Percentiles rank a stretch among this genome's conserved stretches.
These are phyloP conservation scores for Komagataella phaffii DNA, from an alignment of 805 yeast genomes.

Conservation along the genomic window DNA sequence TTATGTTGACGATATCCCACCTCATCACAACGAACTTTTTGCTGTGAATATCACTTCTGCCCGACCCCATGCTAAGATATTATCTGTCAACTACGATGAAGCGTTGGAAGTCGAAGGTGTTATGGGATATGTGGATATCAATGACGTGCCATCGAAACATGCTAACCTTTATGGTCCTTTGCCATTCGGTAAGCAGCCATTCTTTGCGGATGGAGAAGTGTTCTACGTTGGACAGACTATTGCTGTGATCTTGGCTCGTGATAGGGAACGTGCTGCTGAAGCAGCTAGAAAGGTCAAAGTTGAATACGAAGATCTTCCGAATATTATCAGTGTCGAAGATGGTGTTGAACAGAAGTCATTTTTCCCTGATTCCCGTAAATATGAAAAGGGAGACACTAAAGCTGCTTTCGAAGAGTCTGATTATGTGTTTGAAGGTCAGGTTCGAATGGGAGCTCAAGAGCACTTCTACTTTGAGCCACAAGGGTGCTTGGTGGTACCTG, in stretches of 20 bases:
- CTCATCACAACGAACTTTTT: constrained; percentile 24
- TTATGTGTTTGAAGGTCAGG: constrained; percentile 22
- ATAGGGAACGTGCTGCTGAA: constrained; percentile 24
- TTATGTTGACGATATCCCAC: constrained; percentile 31
- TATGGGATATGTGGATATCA: constrained; percentile 26
- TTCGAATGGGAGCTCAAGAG: constrained; percentile 32
- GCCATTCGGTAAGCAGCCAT: constrained; percentile 26
- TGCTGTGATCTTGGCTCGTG: constrained; percentile 25
- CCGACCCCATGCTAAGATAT: constrained; percentile 27
- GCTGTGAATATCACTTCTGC: constrained; percentile 30
- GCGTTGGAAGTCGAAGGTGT: constrained; percentile 25
- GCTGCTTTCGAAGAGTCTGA: constrained; percentile 18
- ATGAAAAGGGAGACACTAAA: constrained; percentile 26
- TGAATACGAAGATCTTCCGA: constrained; percentile 26
- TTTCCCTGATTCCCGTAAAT: constrained; percentile 20
- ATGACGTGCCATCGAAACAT: constrained; percentile 21
- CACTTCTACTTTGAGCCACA: constrained; percentile 36
- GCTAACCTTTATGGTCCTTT: constrained; percentile 29
- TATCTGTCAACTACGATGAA: constrained; percentile 22
- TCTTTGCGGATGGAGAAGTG: constrained; percentile 28
- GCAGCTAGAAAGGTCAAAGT: constrained; percentile 28
- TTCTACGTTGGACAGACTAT: constrained; percentile 28
- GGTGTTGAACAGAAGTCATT: constrained; percentile 26
- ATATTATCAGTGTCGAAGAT: constrained; percentile 27
- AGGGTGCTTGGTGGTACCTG: constrained; percentile 28